Percentiles rank a stretch among this genome's conserved stretches.
These are phyloP conservation scores for Mycena maculata DNA, from an alignment of 768 basidiomycete genomes.

Conservation along the genomic window DNA sequence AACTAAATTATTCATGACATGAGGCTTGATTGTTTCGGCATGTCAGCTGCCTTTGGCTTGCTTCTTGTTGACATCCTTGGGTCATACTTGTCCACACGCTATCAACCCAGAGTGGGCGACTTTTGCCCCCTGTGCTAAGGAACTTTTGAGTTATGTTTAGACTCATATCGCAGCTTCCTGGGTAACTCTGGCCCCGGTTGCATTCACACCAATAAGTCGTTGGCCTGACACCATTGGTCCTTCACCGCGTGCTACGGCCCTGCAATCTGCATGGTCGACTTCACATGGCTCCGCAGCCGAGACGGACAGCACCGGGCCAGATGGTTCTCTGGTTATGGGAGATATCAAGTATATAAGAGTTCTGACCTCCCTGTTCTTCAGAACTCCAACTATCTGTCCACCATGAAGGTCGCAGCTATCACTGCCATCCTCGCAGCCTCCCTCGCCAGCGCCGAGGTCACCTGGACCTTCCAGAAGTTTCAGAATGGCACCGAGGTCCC, in stretches of 20 bases:
- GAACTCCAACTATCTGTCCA: slow-evolving; percentile 7
- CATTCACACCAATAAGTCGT: no score
- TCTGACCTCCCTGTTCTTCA: slow-evolving; percentile 1
- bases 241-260: slow-evolving; percentile 1
- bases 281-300: slow-evolving; percentile 1
- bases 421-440: slow-evolving; percentile 27
- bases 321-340: slow-evolving; percentile 7
- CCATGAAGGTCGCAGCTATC: slow-evolving; percentile 25
- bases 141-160: no score
- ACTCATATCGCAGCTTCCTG: neutral
- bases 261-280: slow-evolving; percentile 6
- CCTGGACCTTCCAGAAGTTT: slow-evolving; percentile 27
- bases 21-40: slow-evolving; percentile 19
- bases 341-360: neutral
- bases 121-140: neutral
- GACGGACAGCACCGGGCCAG: neutral
- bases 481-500: slow-evolving; percentile 23
- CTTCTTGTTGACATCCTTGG: slow-evolving; percentile 8
- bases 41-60: slow-evolving; percentile 18
- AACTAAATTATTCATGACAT: slow-evolving; percentile 12
- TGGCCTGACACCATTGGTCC: neutral
- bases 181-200: no score
- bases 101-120: slow-evolving; percentile 16
- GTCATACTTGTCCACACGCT: slow-evolving; percentile 10
- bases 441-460: slow-evolving; percentile 25